phyloP scores from a whole-genome alignment of 345 rosid genomes.

The Populus tremula region DNA sequence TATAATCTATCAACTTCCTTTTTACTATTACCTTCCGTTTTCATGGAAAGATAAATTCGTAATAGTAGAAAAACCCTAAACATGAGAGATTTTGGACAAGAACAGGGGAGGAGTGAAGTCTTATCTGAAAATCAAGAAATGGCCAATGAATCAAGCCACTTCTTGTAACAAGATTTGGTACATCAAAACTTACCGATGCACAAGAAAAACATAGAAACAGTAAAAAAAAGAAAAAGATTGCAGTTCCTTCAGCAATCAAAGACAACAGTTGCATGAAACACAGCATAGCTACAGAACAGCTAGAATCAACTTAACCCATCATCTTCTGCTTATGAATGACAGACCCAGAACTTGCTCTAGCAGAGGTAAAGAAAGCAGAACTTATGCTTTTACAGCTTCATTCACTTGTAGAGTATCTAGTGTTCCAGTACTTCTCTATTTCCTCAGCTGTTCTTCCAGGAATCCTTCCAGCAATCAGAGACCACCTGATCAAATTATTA shows the following conservation, averaged over 20 bases:
- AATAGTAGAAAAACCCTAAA: not conserved
- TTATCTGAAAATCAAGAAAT: not conserved
- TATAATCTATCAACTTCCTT: not conserved
- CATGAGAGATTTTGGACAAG: not conserved
- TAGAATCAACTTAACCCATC: not conserved
- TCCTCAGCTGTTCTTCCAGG: constrained; percentile 63
- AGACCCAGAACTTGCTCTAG: not conserved
- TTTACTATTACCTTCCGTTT: no score
- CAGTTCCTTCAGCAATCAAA: not conserved
- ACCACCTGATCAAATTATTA: constrained; percentile 39
- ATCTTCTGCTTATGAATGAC: not conserved
- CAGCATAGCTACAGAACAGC: not conserved
- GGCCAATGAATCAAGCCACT: not conserved
- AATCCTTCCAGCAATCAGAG: constrained; percentile 70
- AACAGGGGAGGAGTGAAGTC: not conserved
- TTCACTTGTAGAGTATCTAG: constrained; percentile 42
- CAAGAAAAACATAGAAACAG: not conserved
- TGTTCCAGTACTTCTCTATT: constrained; percentile 55
- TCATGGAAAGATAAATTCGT: not conserved
- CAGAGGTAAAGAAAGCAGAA: not conserved
- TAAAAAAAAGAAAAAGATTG: not conserved
- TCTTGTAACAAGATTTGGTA: not conserved
- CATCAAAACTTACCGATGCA: no score
- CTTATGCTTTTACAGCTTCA: not conserved
- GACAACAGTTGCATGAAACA: not conserved